Evolutionary conservation across 306 rosid genomes (phyloP), one percentile per base, ranked within the genome.

Genomic region (Cicer cuneatum): DNA sequence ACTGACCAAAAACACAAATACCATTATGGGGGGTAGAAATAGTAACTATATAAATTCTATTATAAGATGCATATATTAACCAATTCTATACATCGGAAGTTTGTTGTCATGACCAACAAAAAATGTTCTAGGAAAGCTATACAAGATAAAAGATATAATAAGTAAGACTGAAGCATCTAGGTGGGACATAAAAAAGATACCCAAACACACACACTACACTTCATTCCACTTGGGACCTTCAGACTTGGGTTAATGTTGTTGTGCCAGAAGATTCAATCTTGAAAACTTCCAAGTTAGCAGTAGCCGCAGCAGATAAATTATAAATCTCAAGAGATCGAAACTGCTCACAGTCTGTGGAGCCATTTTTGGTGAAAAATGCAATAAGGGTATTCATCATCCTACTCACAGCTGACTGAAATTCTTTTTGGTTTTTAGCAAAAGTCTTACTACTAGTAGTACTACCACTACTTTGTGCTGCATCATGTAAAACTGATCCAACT

Each of bases 361-460:
- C 96, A 62, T 85, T 92, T 81, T 75, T 82, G 47, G 86, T 65
- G 89, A 92, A 92, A 71, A 77, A 68, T 33, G 89, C 88, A 68
- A 88, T 24, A 0, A 92, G 93, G 8, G 83, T 58, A 48, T 74
- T 85, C 84, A 89, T 92, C 90, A 89, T 82, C 67, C 78, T 76
- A 56, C 72, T 48, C 76, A 92, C 84, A 80, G 81, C 73, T 15
- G 79, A 10, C 80, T 72, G 85, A 63, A 92, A 92, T 18, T 82
- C 83, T 29, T 13, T 72, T 16, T 84, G 75, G 42, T 5, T 65
- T 45, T 71, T 69, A n/a, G 24, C 12, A 3, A 42, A 10, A 21
- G 14, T 3, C 19, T 33, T 14, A 35, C 46, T 42, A 5, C 47
- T 33, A 33, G 29, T 40, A 6, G 10, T 1, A 15, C 18, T 8